Percentiles rank a stretch among this genome's conserved stretches.
These are phyloP conservation scores for Trichoderma arundinaceum DNA, from an alignment of 2,329 filamentous ascomycete genomes.

Conservation along the genomic window DNA sequence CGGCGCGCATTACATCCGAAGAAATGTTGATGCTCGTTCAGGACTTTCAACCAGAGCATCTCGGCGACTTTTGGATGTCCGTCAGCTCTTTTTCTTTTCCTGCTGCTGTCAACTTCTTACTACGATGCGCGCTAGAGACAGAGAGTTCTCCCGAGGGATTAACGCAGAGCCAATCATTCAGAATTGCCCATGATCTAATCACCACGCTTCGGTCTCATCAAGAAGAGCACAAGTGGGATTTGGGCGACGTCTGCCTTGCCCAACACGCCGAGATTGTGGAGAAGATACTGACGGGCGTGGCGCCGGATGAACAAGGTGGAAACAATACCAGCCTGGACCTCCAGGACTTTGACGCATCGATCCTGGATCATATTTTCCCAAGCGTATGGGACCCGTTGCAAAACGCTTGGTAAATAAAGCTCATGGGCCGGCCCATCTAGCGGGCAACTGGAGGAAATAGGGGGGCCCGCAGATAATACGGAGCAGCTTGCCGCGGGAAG, in stretches of 20 bases:
- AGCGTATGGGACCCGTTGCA: constrained; percentile 47
- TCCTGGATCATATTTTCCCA: constrained; percentile 46
- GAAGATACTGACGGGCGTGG: constrained; percentile 46
- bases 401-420: constrained; percentile 41
- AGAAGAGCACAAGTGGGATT: constrained; percentile 52
- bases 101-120: constrained; percentile 55
- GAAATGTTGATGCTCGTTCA: constrained; percentile 56
- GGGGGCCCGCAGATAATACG: constrained; percentile 5
- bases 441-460: not conserved
- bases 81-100: constrained; percentile 55
- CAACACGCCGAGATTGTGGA: constrained; percentile 56
- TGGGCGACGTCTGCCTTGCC: constrained; percentile 56
- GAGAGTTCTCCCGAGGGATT: constrained; percentile 46
- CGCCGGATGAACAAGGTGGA: constrained; percentile 34
- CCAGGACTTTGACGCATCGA: constrained; percentile 43
- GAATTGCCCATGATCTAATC: constrained; percentile 52
- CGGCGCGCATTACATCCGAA: constrained; percentile 53
- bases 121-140: constrained; percentile 55
- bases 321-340: constrained; percentile 34
- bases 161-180: constrained; percentile 47
- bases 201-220: constrained; percentile 48
- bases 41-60: constrained; percentile 50
- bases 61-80: constrained; percentile 58
- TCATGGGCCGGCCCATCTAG: not conserved
- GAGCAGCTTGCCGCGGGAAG: constrained; percentile 3